Base-by-base conservation (phyloP, 2,329 filamentous ascomycete species). In the Fonsecaea erecta region DNA sequence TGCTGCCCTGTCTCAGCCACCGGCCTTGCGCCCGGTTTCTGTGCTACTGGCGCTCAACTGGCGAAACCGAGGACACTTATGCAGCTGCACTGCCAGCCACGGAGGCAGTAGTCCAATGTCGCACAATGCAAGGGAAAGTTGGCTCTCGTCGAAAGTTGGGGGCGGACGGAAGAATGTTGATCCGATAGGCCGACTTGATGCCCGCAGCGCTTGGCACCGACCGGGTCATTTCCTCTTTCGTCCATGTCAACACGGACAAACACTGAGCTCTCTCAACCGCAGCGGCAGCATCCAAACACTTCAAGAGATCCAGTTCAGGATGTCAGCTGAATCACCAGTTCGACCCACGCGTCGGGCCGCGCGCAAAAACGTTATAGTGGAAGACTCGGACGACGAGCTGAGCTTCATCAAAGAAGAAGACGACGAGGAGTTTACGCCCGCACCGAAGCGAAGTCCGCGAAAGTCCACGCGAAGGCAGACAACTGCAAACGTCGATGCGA, bases 401-500 rank as follows among this genome's bases (percentile, higher is more conserved):
- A 80, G 79, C 69, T 74, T 77, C 46, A 80, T 80, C 54, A 77
- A 86, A 16, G 84, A 83, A 30, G 83, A 89, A 30, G 86, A 90
- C 56, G 90, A 91, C 69, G 90, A 93, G 56, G 91, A 96, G 56
- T 95, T 93, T 73, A 90, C 90, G 52, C 92, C 92, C 1, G 90
- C 89, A 54, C 85, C 89, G 0, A 81, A 85, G 62, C 84, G 84
- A 65, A 82, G 82, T 65, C 80, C 84, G 34, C 82, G 84, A 69
- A 85, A 88, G 66, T 82, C 85, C 60, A 82, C 85, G n/a, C 80
- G 85, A 68, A 79, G 83, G 64, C 84, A 83, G 73, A 81, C 83
- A 8, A 79, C 80, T 2, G 80, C 82, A 16, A 76, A 82, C 5
- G 78, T 81, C 5, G 73, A 80, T 9, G 78, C 84, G 7, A 66